Conservation (phyloP, 2,329 filamentous ascomycete genomes). For the Bisporella sp. region DNA sequence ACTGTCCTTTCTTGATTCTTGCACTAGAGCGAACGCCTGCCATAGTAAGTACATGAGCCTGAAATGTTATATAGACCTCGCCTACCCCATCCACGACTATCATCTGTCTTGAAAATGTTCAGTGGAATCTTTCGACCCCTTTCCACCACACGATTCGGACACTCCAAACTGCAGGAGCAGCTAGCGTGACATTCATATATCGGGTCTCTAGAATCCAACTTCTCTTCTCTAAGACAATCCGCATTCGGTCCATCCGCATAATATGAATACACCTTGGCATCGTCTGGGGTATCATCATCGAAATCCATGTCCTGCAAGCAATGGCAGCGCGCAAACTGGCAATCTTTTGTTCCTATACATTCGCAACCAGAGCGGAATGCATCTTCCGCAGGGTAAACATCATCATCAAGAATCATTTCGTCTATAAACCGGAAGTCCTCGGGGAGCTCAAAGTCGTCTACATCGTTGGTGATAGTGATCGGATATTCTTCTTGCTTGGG, state of each 20-base stretch:
- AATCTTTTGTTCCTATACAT: conserved; percentile 53
- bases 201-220: conserved; percentile 47
- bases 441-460: conserved; percentile 48
- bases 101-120: conserved; percentile 67
- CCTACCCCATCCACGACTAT: conserved; percentile 68
- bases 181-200: conserved; percentile 77
- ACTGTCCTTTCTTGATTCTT: conserved; percentile 63
- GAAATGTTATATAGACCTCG: conserved; percentile 1
- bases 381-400: conserved; percentile 50
- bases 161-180: conserved; percentile 57
- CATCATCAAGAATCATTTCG: conserved; percentile 49
- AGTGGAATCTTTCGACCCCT: conserved; percentile 63
- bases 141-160: conserved; percentile 72
- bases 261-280: conserved; percentile 42
- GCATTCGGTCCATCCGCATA: conserved; percentile 41
- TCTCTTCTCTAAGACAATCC: conserved; percentile 44
- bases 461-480: conserved; percentile 57
- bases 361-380: conserved; percentile 64
- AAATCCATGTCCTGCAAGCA: conserved; percentile 52
- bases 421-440: conserved; percentile 63
- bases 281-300: conserved; percentile 36
- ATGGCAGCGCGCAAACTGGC: conserved; percentile 59
- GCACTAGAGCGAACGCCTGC: conserved; percentile 57
- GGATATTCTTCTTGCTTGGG: conserved; percentile 40
- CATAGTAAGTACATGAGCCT: conserved; percentile 6